Evolutionary conservation across 2,329 filamentous ascomycete genomes (phyloP), one percentile per base, ranked within the genome.

Genomic region (Monilinia vaccinii-corymbosi): DNA sequence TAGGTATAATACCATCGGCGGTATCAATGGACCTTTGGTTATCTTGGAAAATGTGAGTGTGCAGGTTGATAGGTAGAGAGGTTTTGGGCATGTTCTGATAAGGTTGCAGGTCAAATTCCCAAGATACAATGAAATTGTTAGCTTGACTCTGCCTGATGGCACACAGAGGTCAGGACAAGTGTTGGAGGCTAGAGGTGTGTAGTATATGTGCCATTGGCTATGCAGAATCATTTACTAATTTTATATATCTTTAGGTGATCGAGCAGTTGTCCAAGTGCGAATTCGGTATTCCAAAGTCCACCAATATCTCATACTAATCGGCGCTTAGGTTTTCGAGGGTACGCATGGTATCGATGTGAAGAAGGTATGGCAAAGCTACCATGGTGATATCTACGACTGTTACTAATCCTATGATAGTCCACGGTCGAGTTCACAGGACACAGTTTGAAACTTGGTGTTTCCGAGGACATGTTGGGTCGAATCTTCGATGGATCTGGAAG

Each of bases 391-490:
- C 13, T 40, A 16, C 46, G 21, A 31, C 31, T 45, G 49, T 53
- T 49, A 46, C 61, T 67, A 60, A 69, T 58, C 32, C 18, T 34
- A 56, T 34, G 16, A 67, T 71, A 94, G 92, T 96, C 93, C 59
- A 95, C 88, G 82, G 93, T 99, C 75, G 90, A 99, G 75, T 97
- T 99, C 76, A 95, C 89, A 36, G 94, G 94, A 63, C 84, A 97
- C 79, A 97, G 90, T 79, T 80, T 99, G 79, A 97, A 97, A 84
- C 88, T 99, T 57, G 94, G 94, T 76, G 94, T 99, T 62, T 97
- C 94, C 56, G 95, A 99, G 79, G 94, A 99, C 80, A 99, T 99
- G 94, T 78, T 99, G 77, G 94, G 94, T 67, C 93, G 95, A 79
- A 91, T 97, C 76, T 99, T 99, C 74, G 92, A 99, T 79, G 94